Percentiles rank a stretch among this genome's conserved stretches.
Conservation (phyloP, 1,139 yeast genomes). For the Saccharomyces hybrid region DNA sequence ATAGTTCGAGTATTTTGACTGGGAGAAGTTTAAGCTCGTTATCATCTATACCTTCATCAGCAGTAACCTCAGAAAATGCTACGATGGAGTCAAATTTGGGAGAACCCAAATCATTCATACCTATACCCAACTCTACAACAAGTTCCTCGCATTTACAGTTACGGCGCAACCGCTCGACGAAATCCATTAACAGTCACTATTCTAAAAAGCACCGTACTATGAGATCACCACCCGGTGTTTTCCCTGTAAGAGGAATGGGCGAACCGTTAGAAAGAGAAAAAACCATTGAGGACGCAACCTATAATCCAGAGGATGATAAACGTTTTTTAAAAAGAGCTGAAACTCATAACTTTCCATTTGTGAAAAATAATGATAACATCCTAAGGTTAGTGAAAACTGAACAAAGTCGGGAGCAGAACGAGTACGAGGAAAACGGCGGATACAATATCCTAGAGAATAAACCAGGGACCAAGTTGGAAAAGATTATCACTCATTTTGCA, state of each 20-base stretch:
- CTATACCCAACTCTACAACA: background rate
- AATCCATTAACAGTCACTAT: conserved; percentile 3
- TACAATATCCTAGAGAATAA: conserved; percentile 33
- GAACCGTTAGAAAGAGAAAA: conserved; percentile 48
- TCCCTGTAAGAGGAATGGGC: conserved; percentile 76
- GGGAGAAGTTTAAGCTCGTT: conserved; percentile 2
- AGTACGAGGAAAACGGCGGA: conserved; percentile 24
- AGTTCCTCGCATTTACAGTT: conserved; percentile 1
- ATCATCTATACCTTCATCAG: background rate
- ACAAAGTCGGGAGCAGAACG: conserved; percentile 24
- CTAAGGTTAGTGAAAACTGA: conserved; percentile 10
- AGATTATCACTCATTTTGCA: conserved; percentile 22
- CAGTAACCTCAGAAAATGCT: background rate
- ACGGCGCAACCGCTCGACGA: conserved; percentile 3
- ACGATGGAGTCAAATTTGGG: background rate
- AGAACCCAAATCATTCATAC: background rate
- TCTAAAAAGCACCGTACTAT: conserved; percentile 6
- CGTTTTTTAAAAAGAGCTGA: background rate
- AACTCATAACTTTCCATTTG: background rate
- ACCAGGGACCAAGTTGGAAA: conserved; percentile 32
- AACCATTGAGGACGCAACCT: conserved; percentile 43
- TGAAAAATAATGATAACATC: conserved; percentile 2
- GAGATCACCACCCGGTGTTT: conserved; percentile 66
- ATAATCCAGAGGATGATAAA: conserved; percentile 3
- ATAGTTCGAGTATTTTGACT: background rate